Percentiles rank a stretch among this genome's conserved stretches.
Evolutionary conservation across 148 eudicot genomes (phyloP).

Genomic region (Arbutus unedo): DNA sequence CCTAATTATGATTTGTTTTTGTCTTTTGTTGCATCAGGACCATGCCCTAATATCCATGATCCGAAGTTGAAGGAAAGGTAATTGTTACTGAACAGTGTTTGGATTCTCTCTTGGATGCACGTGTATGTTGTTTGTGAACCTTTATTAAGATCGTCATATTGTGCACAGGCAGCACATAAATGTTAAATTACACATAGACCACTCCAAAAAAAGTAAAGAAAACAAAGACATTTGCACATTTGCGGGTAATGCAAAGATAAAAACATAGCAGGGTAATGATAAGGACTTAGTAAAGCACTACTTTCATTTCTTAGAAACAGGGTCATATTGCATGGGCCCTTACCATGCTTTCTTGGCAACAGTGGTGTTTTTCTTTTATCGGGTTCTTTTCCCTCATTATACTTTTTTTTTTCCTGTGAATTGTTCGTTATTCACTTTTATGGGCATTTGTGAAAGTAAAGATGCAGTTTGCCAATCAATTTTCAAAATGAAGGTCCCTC

Average conservation of each 20-base stretch:
- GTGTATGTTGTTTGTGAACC: neutral
- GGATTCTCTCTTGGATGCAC: neutral
- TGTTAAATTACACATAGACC: neutral
- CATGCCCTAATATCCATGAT: slow-evolving; percentile 89
- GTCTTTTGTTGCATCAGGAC: slow-evolving; percentile 44
- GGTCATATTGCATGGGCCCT: neutral
- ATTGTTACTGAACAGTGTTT: neutral
- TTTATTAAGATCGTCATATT: neutral
- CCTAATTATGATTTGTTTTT: slow-evolving; percentile 9
- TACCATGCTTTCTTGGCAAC: neutral
- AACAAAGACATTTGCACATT: no score
- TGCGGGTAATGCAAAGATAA: neutral
- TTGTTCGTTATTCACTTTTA: neutral
- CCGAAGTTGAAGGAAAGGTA: slow-evolving; percentile 94
- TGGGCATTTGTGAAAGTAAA: neutral
- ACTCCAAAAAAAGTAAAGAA: no score
- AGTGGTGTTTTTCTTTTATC: neutral
- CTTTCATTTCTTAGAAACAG: neutral
- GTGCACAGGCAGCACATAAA: neutral
- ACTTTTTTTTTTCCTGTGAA: neutral
- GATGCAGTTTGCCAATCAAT: neutral
- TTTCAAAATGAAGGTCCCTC: neutral
- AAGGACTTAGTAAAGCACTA: slow-evolving; percentile 1
- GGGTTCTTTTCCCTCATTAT: neutral
- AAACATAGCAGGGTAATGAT: neutral